Conservation (phyloP, 371 early-diverging fungal species). For the Smittium culicis region DNA sequence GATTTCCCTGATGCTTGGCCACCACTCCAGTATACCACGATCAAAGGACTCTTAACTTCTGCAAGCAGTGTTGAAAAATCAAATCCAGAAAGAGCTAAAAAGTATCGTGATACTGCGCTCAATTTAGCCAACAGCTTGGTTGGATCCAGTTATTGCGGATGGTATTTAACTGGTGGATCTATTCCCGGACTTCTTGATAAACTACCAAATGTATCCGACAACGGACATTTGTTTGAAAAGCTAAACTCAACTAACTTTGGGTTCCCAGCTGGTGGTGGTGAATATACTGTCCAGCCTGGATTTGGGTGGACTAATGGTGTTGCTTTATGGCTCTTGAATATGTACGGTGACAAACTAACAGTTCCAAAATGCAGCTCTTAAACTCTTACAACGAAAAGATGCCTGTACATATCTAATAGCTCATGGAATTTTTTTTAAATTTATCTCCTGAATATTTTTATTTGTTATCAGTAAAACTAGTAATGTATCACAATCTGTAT, state of each 20-base stretch:
- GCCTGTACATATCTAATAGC: too few relatives aligned
- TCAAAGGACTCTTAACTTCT: slow-evolving; percentile 33
- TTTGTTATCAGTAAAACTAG: too few relatives aligned
- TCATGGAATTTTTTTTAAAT: too few relatives aligned
- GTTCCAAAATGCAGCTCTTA: slow-evolving; percentile 22
- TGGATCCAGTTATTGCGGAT: slow-evolving; percentile 49
- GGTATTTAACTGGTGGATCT: slow-evolving; percentile 51
- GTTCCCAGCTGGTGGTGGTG: slow-evolving; percentile 58
- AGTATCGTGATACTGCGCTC: slow-evolving; percentile 25
- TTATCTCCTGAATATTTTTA: too few relatives aligned
- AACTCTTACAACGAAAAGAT: too few relatives aligned
- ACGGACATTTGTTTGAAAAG: slow-evolving; percentile 68
- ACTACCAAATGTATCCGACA: slow-evolving; percentile 14
- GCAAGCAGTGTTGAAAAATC: slow-evolving; percentile 13
- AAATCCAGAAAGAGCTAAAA: slow-evolving; percentile 13
- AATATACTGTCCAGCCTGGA: slow-evolving; percentile 70
- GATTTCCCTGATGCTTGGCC: slow-evolving; percentile 80
- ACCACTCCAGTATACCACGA: slow-evolving; percentile 38
- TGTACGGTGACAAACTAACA: slow-evolving; percentile 26
- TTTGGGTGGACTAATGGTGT: slow-evolving; percentile 94
- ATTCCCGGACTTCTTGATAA: slow-evolving; percentile 21
- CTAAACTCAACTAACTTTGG: slow-evolving; percentile 47
- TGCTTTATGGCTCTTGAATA: slow-evolving; percentile 46
- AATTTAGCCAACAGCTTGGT: slow-evolving; percentile 47
- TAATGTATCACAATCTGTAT: too few relatives aligned